Evolutionary conservation across 2,329 filamentous ascomycete genomes (phyloP).

Genomic region (Nigrospora sphaerica): DNA sequence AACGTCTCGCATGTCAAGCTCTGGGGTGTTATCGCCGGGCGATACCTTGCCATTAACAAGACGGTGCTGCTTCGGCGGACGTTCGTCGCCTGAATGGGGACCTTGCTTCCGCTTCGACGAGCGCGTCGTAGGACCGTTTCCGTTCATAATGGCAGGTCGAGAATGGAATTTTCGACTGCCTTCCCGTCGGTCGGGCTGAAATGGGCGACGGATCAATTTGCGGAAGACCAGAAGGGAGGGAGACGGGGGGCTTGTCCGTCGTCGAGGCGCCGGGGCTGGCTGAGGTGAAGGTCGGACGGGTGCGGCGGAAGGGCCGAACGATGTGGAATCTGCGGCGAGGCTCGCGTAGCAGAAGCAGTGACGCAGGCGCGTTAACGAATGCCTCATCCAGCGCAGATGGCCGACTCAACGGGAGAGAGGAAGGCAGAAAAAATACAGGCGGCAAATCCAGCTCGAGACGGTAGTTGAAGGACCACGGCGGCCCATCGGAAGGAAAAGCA

Average conservation of each 20-base stretch:
- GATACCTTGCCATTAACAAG: conserved; percentile 41
- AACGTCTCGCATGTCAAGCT: conserved; percentile 19
- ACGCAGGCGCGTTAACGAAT: not conserved
- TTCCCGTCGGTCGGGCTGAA: not conserved
- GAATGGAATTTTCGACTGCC: not conserved
- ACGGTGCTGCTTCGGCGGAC: conserved; percentile 34
- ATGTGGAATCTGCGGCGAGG: not conserved
- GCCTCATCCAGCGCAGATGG: not conserved
- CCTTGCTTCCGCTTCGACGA: conserved; percentile 2
- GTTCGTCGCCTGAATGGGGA: conserved; percentile 32
- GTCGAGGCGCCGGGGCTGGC: not conserved
- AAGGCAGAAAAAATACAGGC: no score
- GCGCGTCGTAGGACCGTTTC: not conserved
- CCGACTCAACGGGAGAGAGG: no score
- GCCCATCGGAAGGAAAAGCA: no score
- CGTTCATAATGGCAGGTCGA: not conserved
- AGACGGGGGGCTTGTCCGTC: not conserved
- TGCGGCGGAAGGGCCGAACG: not conserved
- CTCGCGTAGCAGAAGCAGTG: not conserved
- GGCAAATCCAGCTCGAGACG: no score
- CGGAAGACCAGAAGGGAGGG: not conserved
- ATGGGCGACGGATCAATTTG: no score
- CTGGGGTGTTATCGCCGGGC: conserved; percentile 42
- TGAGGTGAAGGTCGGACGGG: not conserved
- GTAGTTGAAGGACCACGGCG: no score